Evolutionary conservation across 2,329 filamentous ascomycete genomes (phyloP).

Genomic region (Ophiobolus disseminans): DNA sequence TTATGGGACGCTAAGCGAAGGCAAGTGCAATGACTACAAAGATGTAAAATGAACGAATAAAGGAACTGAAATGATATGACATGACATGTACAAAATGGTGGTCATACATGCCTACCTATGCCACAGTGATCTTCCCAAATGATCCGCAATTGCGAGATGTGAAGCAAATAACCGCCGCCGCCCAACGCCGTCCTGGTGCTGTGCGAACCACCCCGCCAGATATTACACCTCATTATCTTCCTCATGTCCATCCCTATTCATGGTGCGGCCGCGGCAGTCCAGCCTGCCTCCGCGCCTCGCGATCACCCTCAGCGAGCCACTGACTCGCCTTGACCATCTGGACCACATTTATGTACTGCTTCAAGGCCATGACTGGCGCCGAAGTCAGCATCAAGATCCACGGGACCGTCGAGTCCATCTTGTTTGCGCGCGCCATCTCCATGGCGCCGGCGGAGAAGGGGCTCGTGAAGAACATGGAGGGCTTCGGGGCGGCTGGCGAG

Average conservation of each 20-base stretch:
- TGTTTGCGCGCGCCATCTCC: conserved; percentile 90
- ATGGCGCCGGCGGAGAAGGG: conserved; percentile 92
- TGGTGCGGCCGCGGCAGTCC: conserved; percentile 42
- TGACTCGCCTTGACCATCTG: conserved; percentile 92
- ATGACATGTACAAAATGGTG: neutral
- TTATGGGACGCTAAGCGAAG: conserved; percentile 4
- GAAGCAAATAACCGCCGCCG: neutral
- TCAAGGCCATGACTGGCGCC: conserved; percentile 85
- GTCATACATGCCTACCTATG: neutral
- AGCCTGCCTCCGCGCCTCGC: conserved; percentile 63
- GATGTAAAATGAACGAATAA: neutral
- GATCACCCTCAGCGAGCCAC: conserved; percentile 92
- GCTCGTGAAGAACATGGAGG: conserved; percentile 80
- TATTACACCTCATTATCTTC: too few relatives aligned
- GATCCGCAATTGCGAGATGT: neutral
- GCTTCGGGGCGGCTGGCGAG: conserved; percentile 71
- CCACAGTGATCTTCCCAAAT: neutral
- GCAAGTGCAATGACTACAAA: neutral
- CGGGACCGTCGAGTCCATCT: conserved; percentile 67
- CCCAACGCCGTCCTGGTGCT: conserved; percentile 3
- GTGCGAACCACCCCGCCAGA: too few relatives aligned
- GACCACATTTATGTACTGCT: conserved; percentile 93
- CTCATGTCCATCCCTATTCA: neutral
- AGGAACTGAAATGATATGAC: neutral
- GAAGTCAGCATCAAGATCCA: conserved; percentile 84